Percentiles rank a stretch among this genome's conserved stretches.
Evolutionary conservation across 2,329 filamentous ascomycete genomes (phyloP).

Genomic region (Berkeleyomyces rouxiae): DNA sequence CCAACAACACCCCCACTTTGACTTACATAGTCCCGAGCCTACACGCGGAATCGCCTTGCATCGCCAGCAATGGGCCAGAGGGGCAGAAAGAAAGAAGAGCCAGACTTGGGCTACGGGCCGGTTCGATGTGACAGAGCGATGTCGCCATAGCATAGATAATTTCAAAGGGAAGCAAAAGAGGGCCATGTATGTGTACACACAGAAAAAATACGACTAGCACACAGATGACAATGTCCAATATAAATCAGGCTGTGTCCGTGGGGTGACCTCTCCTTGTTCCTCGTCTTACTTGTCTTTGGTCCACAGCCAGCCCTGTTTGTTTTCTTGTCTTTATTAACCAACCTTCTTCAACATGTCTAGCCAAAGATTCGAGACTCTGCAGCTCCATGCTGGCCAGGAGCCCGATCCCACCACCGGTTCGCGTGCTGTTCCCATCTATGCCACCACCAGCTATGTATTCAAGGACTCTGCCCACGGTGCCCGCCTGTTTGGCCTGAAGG

Average conservation of each 20-base stretch:
- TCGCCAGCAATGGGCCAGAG: neutral
- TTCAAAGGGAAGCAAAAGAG: neutral
- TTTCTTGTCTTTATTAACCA: conserved; percentile 14
- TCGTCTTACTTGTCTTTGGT: neutral
- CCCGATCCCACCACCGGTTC: conserved; percentile 71
- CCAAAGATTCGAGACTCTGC: conserved; percentile 65
- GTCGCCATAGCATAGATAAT: neutral
- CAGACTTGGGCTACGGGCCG: neutral
- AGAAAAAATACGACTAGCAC: neutral
- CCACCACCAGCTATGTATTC: conserved; percentile 84
- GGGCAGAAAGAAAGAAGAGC: neutral
- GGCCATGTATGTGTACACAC: neutral
- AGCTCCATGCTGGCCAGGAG: conserved; percentile 70
- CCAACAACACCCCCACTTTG: conserved; percentile 3
- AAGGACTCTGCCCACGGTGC: conserved; percentile 93
- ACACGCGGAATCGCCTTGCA: neutral
- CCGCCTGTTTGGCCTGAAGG: conserved; percentile 88
- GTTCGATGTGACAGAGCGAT: neutral
- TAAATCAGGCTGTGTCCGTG: neutral
- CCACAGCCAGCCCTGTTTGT: neutral
- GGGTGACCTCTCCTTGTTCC: neutral
- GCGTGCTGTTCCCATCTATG: conserved; percentile 89
- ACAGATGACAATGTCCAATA: neutral
- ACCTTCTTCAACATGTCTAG: conserved; percentile 21
- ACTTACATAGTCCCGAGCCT: conserved; percentile 11